phyloP scores from a whole-genome alignment of 306 rosid species.

The Dalbergia cochinchinensis region DNA sequence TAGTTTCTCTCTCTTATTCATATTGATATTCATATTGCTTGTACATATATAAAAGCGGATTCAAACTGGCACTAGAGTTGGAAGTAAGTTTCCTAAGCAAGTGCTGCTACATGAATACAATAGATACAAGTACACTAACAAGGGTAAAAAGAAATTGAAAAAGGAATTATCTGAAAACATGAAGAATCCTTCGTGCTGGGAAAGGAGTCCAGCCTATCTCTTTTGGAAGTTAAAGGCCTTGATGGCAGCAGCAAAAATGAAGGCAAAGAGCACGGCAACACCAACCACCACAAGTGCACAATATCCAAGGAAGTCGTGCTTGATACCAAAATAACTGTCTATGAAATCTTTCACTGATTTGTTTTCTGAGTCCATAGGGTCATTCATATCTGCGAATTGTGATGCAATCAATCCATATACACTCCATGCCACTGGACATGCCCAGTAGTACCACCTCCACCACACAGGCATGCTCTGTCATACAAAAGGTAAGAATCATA shows the following conservation, averaged over 20 bases:
- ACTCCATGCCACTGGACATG: conserved; percentile 79
- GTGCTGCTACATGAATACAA: not conserved
- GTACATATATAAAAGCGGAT: conserved; percentile 33
- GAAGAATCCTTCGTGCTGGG: conserved; percentile 25
- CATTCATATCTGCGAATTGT: conserved; percentile 57
- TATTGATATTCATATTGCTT: conserved; percentile 5
- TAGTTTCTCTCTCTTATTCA: not conserved
- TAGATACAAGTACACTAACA: conserved; percentile 16
- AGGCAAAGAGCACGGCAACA: conserved; percentile 48
- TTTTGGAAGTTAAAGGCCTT: conserved; percentile 66
- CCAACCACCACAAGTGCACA: conserved; percentile 53
- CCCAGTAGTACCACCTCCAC: conserved; percentile 94
- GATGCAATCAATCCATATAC: conserved; percentile 78
- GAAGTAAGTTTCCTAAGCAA: conserved; percentile 17
- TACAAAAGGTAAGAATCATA: not conserved
- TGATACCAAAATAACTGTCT: conserved; percentile 48
- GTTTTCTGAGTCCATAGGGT: not conserved
- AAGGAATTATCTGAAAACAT: not conserved
- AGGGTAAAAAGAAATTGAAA: not conserved
- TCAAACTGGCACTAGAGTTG: not conserved
- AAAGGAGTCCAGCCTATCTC: conserved; percentile 40
- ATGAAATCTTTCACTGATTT: conserved; percentile 44
- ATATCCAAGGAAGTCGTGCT: conserved; percentile 56
- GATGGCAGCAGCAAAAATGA: conserved; percentile 50
- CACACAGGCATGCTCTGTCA: conserved; percentile 59